A percentile compares a stretch with the other conserved stretches of the same genome.
phyloP scores from a whole-genome alignment of 140 eudicot species.

The Anethum foeniculum region DNA sequence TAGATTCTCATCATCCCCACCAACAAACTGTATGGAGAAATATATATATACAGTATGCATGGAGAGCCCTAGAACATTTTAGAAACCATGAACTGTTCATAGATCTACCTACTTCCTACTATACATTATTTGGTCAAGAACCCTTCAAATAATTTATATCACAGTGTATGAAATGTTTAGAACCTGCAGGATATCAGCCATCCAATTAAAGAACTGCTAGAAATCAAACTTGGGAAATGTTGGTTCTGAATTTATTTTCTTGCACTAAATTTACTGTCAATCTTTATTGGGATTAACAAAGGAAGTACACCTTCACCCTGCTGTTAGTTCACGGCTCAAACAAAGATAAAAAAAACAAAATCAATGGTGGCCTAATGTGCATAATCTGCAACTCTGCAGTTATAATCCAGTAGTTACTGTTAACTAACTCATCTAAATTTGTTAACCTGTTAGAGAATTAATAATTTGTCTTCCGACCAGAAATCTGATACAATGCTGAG shows the following conservation, averaged over 20 bases:
- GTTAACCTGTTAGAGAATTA: too few species aligned
- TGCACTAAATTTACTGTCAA: background rate
- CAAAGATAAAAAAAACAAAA: background rate
- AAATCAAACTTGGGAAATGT: background rate
- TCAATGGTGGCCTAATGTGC: background rate
- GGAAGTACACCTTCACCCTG: background rate
- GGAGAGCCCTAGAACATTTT: background rate
- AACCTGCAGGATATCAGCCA: background rate
- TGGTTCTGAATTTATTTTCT: background rate
- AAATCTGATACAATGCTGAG: too few species aligned
- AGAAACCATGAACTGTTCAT: background rate
- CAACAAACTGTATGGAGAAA: background rate
- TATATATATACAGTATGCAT: background rate
- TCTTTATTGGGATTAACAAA: constrained; percentile 1
- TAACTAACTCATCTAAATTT: too few species aligned
- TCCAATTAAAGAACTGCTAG: background rate
- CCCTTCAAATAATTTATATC: background rate
- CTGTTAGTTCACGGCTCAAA: background rate
- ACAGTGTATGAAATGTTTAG: background rate
- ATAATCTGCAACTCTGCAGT: background rate
- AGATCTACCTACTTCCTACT: background rate
- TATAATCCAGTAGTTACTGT: background rate
- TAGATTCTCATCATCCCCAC: background rate
- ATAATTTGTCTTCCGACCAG: too few species aligned
- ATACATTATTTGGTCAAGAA: background rate